Base-by-base conservation (phyloP, 768 basidiomycete species). In the Lyophyllum atratum region DNA sequence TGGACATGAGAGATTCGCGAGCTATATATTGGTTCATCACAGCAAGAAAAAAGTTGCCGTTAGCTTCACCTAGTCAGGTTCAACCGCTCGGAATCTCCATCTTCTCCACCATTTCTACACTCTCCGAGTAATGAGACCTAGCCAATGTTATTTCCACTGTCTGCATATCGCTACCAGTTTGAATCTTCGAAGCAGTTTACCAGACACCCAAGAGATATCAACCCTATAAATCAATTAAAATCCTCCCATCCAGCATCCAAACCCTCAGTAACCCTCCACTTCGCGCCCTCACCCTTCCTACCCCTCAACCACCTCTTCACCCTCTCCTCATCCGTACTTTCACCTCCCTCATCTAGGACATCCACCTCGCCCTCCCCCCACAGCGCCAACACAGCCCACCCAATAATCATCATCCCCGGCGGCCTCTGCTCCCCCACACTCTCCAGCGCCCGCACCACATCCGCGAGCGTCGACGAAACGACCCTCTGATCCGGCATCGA, bases 381-480 rank as follows among this genome's bases (percentile, higher is more conserved):
- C 44, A 98, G 72, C 37, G 90, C 86, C 59, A 94, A 69, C 10
- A 90, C 89, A 2, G 88, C 81, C 95, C 95, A 99, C 2, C 97
- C 97, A 63, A 99, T 80, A 28, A 98, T 80, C 69, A 98, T 90
- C 91, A 99, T 95, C 9, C 95, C 97, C 0, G 97, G 97, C 17
- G 95, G 94, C 33, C 95, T 75, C 70, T 98, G 95, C 64, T 93
- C 90, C 8, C 90, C 93, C 1, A 81, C 74, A 58, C 81, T 84
- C 54, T 88, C 86, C 69, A 98, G 68, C 1, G 90, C 93, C 17
- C 71, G 72, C 15, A 81, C 83, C 37, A 98, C 83, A 64, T 88
- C 80, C 53, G 73, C 78, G 48, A 99, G 68, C 1, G 95, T 98
- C 17, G 89, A 90, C 26, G 80, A 79, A 21, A 97, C 78, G 2